Percentiles rank a stretch among this genome's conserved stretches.
These are phyloP conservation scores for Fusarium algeriense DNA, from an alignment of 2,329 filamentous ascomycete species.

Conservation along the genomic window DNA sequence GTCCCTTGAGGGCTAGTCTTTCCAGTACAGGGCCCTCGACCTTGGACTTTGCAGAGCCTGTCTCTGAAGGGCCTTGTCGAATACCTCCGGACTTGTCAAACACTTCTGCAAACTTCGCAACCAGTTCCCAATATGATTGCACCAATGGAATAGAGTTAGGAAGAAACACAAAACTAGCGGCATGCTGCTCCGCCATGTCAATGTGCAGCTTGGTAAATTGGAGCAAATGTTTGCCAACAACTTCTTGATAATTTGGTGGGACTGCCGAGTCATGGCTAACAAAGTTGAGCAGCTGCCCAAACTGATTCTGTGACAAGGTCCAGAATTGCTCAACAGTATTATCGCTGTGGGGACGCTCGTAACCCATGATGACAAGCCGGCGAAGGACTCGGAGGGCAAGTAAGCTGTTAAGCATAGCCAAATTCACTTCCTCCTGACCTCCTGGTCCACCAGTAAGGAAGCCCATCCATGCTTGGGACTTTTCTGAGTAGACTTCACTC, in stretches of 20 bases:
- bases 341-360: conserved; percentile 85
- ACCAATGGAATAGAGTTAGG: conserved; percentile 83
- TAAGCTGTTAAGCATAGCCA: conserved; percentile 81
- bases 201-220: conserved; percentile 94
- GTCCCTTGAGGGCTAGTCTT: conserved; percentile 83
- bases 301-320: conserved; percentile 80
- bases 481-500: conserved; percentile 80
- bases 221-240: conserved; percentile 86
- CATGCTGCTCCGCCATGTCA: conserved; percentile 83
- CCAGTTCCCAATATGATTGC: conserved; percentile 86
- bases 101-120: conserved; percentile 79
- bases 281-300: conserved; percentile 79
- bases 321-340: conserved; percentile 83
- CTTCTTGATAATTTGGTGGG: conserved; percentile 65
- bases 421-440: conserved; percentile 68
- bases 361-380: conserved; percentile 82
- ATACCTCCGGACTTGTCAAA: conserved; percentile 74
- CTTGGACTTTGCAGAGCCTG: conserved; percentile 60
- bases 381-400: conserved; percentile 83
- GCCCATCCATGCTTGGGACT: conserved; percentile 76
- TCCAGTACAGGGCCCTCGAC: conserved; percentile 76
- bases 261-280: conserved; percentile 68
- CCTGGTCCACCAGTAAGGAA: conserved; percentile 69
- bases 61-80: conserved; percentile 57
- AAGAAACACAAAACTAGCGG: conserved; percentile 84